Base-by-base conservation (phyloP, 2,329 filamentous ascomycete species). In the Trichoderma citrinoviride region DNA sequence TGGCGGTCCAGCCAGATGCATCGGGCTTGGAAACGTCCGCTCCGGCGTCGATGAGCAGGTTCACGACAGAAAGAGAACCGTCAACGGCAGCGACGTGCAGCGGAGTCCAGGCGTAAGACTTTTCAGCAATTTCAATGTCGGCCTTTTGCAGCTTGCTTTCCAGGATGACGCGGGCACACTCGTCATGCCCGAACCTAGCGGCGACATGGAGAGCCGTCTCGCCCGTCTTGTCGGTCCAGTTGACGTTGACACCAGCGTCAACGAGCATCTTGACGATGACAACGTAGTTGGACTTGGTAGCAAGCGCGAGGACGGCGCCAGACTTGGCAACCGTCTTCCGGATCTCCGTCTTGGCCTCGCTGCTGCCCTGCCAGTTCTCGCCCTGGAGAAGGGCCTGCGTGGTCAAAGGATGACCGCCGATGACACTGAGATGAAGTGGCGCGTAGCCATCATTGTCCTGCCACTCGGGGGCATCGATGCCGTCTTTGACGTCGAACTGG, bases 191-290 rank as follows among this genome's bases (percentile, higher is more conserved):
- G 72, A 94, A 95, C 50, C 93, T 88, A 63, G 95, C 93, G 55
- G 95, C 95, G 70, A 97, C 85, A 75, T 98, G 95, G 44, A 99
- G 80, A 3, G 94, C 93, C 10, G 93, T 96, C 77, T 99, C 95
- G 17, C 93, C 93, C 61, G 90, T 89, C 68, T 91, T 88, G 74
- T 98, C 93, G 72, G 92, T 92, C 81, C 93, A 96, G 74, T 99
- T 97, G 72, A 98, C 88, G 72, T 98, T 90, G 5, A 97, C 90
- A 1, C 92, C 93, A 2, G 93, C 93, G 69, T 96, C 87, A 2
- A 98, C 92, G 12, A 99, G 82, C 73, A 97, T 86, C 72, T 90
- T 85, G 40, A 98, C 92, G 67, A 98, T 97, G 60, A 85, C 83
- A 61, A 88, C 85, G 73, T 92, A 96, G 73, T 97, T 94, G 46